A percentile compares a stretch with the other conserved stretches of the same genome.
These are phyloP conservation scores for Suhomyces prunicola DNA, from an alignment of 805 yeast species.

Conservation along the genomic window DNA sequence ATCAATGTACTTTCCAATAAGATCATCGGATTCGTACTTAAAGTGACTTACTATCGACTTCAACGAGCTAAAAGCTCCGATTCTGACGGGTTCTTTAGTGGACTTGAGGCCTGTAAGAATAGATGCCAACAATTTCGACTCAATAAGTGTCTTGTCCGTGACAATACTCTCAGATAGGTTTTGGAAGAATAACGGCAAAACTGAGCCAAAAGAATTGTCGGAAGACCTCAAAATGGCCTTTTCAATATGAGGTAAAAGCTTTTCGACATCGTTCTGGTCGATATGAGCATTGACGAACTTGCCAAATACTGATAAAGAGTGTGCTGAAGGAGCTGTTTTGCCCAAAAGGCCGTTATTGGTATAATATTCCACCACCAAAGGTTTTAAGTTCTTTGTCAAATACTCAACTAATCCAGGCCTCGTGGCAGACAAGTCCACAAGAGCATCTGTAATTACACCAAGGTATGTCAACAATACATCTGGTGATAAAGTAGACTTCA, in stretches of 20 bases:
- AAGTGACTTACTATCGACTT: slow-evolving; percentile 18
- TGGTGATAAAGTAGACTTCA: slow-evolving; percentile 4
- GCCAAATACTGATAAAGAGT: slow-evolving; percentile 38
- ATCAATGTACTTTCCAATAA: slow-evolving; percentile 38
- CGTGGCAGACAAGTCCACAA: slow-evolving; percentile 20
- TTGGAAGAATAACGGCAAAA: slow-evolving; percentile 51
- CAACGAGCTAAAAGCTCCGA: slow-evolving; percentile 41
- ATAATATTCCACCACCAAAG: slow-evolving; percentile 18
- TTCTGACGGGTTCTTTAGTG: slow-evolving; percentile 63
- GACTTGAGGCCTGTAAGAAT: slow-evolving; percentile 56
- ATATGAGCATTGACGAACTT: slow-evolving; percentile 45
- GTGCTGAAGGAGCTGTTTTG: slow-evolving; percentile 40
- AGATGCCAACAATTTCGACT: slow-evolving; percentile 30
- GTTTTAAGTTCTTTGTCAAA: slow-evolving; percentile 9
- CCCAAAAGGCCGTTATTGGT: slow-evolving; percentile 43
- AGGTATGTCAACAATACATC: slow-evolving; percentile 16
- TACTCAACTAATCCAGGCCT: slow-evolving; percentile 20
- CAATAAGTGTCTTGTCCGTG: slow-evolving; percentile 36
- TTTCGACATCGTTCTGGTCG: slow-evolving; percentile 21
- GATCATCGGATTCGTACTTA: slow-evolving; percentile 12
- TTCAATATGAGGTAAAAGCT: slow-evolving; percentile 60
- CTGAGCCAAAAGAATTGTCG: slow-evolving; percentile 57
- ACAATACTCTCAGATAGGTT: slow-evolving; percentile 26
- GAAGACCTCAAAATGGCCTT: slow-evolving; percentile 77
- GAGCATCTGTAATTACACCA: slow-evolving; percentile 23